A percentile compares a stretch with the other conserved stretches of the same genome.
These are phyloP conservation scores for Kalmusia sp. DNA, from an alignment of 2,329 filamentous ascomycete genomes.

Conservation along the genomic window DNA sequence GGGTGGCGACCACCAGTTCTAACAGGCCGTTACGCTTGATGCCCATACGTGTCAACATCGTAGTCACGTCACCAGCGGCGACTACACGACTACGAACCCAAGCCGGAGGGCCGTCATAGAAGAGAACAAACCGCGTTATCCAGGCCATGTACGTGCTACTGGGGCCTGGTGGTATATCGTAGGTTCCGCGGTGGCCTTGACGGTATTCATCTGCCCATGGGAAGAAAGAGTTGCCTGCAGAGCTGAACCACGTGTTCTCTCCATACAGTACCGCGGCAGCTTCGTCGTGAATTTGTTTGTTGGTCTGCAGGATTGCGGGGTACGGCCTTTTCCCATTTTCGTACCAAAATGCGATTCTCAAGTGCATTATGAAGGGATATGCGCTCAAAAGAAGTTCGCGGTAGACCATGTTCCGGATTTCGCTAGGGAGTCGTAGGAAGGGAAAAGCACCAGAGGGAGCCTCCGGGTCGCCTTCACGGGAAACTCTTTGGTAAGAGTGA, in stretches of 20 bases:
- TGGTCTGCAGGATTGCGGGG: constrained; percentile 10
- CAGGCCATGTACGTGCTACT: constrained; percentile 8
- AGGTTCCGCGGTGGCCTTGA: background rate
- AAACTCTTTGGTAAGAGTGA: background rate
- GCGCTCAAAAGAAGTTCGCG: constrained; percentile 7
- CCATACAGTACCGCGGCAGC: constrained; percentile 11
- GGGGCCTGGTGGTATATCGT: constrained; percentile 1
- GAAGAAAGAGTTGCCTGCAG: background rate
- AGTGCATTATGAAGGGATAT: constrained; percentile 2
- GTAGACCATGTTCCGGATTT: constrained; percentile 11
- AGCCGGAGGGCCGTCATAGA: constrained; percentile 8
- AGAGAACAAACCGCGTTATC: constrained; percentile 11
- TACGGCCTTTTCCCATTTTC: constrained; percentile 3
- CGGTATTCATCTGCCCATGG: background rate
- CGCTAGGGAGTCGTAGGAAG: constrained; percentile 10
- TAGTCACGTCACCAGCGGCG: background rate
- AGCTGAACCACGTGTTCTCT: constrained; percentile 11
- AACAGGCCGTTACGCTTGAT: constrained; percentile 2
- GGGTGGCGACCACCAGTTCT: background rate
- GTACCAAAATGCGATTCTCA: constrained; percentile 1
- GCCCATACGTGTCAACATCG: constrained; percentile 11
- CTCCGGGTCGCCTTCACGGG: background rate
- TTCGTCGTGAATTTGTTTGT: constrained; percentile 14
- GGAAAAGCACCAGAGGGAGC: background rate
- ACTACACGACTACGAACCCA: constrained; percentile 5